Evolutionary conservation across 495 filamentous ascomycete species (phyloP).

Genomic region (Chaetomium cochliodes): DNA sequence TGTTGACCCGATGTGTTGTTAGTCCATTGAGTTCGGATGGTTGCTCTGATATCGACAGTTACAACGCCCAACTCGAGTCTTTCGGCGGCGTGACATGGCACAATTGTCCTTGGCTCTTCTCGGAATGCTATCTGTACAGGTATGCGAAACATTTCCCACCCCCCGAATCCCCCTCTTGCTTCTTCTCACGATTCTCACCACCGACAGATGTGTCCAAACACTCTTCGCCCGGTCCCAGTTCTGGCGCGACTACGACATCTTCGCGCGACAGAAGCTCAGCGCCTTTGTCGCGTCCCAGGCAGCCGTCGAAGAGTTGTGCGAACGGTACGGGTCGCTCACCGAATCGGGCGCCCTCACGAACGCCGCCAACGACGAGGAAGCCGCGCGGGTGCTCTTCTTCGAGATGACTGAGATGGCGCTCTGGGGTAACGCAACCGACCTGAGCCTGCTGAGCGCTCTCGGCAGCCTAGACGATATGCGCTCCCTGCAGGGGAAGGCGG

Average conservation of each 20-base stretch:
- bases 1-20: background rate
- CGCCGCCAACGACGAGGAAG: background rate
- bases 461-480: background rate
- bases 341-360: background rate
- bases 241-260: slow-evolving; percentile 4
- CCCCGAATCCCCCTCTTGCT: background rate
- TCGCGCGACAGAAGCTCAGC: slow-evolving; percentile 3
- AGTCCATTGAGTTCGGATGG: slow-evolving; percentile 5
- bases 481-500: background rate
- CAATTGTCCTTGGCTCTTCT: background rate
- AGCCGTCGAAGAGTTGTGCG: background rate
- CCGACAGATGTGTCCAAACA: background rate
- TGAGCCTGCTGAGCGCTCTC: slow-evolving; percentile 4
- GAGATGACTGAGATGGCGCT: slow-evolving; percentile 7
- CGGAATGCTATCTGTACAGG: slow-evolving; percentile 1
- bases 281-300: background rate
- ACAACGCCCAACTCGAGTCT: background rate
- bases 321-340: background rate
- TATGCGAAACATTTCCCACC: background rate
- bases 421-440: slow-evolving; percentile 2
- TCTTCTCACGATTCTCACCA: background rate
- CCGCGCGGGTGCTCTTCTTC: background rate
- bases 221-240: slow-evolving; percentile 4
- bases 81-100: slow-evolving; percentile 1
- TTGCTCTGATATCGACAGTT: background rate